phyloP scores from a whole-genome alignment of 495 filamentous ascomycete species.

The Glonium stellatum region DNA sequence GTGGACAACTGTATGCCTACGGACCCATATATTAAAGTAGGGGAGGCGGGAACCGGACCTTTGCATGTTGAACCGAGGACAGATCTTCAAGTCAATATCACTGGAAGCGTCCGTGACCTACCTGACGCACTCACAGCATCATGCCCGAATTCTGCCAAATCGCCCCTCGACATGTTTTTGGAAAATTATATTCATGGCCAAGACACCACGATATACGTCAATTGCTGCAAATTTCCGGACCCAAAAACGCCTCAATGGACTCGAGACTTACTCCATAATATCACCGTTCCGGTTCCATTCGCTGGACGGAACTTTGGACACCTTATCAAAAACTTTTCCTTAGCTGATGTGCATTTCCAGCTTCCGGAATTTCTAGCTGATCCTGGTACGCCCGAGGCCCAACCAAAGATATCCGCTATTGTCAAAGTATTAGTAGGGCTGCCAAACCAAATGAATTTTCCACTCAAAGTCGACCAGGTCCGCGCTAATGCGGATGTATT shows the following conservation, averaged over 20 bases:
- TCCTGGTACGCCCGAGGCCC: conserved; percentile 63
- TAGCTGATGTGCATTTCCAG: conserved; percentile 74
- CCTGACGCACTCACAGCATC: conserved; percentile 59
- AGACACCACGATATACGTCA: conserved; percentile 70
- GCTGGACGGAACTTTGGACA: conserved; percentile 72
- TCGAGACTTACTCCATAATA: conserved; percentile 65
- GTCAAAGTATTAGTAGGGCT: conserved; percentile 68
- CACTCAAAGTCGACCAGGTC: conserved; percentile 65
- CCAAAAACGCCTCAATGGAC: conserved; percentile 71
- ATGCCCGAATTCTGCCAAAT: conserved; percentile 68
- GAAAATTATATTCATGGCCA: conserved; percentile 73
- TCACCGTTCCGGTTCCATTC: conserved; percentile 79
- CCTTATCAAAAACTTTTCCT: conserved; percentile 75
- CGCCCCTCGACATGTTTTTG: conserved; percentile 80
- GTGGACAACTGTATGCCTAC: conserved; percentile 65
- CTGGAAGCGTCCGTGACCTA: conserved; percentile 60
- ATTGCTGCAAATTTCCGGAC: conserved; percentile 61
- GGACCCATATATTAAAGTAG: conserved; percentile 62
- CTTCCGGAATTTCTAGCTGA: conserved; percentile 72
- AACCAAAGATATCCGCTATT: conserved; percentile 72
- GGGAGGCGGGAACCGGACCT: conserved; percentile 60
- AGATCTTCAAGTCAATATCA: conserved; percentile 59
- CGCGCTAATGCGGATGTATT: conserved; percentile 70
- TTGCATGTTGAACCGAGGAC: conserved; percentile 58
- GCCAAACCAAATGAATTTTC: conserved; percentile 80